These are phyloP conservation scores for Krasilnikovozyma curviuscula DNA, from an alignment of 768 basidiomycete genomes.

Conservation along the genomic window DNA sequence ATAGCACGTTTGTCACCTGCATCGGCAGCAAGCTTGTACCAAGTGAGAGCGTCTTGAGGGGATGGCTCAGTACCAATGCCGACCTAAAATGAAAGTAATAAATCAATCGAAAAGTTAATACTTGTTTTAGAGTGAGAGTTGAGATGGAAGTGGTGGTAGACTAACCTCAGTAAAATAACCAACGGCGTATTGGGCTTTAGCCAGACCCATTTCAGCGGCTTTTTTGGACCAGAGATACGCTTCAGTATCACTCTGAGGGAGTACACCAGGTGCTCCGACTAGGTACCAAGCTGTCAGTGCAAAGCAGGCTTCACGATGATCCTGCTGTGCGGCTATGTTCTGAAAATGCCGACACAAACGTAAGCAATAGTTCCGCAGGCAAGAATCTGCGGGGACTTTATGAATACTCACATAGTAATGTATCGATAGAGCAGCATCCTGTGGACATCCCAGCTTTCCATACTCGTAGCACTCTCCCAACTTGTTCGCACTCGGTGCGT, in stretches of 20 bases:
- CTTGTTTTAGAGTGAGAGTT: not conserved
- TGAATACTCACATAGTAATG: conserved; percentile 75
- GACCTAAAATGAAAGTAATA: conserved; percentile 30
- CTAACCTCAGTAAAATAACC: conserved; percentile 79
- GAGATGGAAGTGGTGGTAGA: too few relatives aligned
- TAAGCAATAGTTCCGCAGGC: too few relatives aligned
- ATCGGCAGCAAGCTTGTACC: conserved; percentile 79
- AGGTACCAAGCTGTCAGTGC: conserved; percentile 98
- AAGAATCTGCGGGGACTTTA: not conserved
- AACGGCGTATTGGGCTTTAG: conserved; percentile 93
- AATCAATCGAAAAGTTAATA: not conserved
- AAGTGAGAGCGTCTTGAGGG: conserved; percentile 36
- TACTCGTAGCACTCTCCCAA: conserved; percentile 98
- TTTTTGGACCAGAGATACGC: conserved; percentile 94
- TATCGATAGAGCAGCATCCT: conserved; percentile 88
- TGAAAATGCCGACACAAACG: conserved; percentile 27
- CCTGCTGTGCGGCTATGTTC: conserved; percentile 97
- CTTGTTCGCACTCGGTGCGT: conserved; percentile 86
- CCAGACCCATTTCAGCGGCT: conserved; percentile 74
- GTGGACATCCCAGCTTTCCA: conserved; percentile 94
- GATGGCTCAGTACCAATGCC: conserved; percentile 33
- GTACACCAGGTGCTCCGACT: conserved; percentile 88
- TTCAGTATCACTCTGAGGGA: conserved; percentile 96
- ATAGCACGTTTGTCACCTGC: conserved; percentile 82
- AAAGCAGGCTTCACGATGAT: conserved; percentile 91